Base-by-base conservation (phyloP, 768 basidiomycete genomes). In the Russula earlei region DNA sequence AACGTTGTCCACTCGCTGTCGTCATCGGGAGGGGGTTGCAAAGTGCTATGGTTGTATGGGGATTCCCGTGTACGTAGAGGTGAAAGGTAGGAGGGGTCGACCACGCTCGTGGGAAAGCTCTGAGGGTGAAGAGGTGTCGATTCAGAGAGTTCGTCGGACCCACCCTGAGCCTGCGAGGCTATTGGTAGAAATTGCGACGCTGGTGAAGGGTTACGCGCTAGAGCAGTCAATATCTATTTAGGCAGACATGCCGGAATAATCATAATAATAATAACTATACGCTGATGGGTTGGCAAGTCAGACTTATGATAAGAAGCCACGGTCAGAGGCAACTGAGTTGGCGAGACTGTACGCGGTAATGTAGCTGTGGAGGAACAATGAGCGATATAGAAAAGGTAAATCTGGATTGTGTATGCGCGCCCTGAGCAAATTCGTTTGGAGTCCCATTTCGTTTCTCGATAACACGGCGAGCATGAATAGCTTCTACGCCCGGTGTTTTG, bases 1-100 rank as follows among this genome's bases (percentile, higher is more conserved):
- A 60, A 29, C 3, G 59, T 60, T 12, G 59, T 58, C 59, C 59
- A 60, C 19, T 54, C 47, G 12, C 34, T 11, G 22, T 52, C 49
- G 3, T 58, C 41, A 27, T 58, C 56, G 2, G 22, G 19, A 33
- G 44, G 4, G 19, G 19, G 20, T n/a, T 31, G 38, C 19, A 60
- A 25, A 9, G 49, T 34, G 8, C 50, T 56, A 46, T 58, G 56
- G 22, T 47, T 20, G 31, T 60, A 60, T 1, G 56, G 56, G 11
- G 59, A 58, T 20, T 20, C 9, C n/a, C 40, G 24, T 43, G 15
- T n/a, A 12, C 8, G 14, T n/a, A 14, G 6, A 20, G 55, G 45
- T 2, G 41, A 22, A 37, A 22, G 46, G 9, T 4, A 4, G n/a
- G 50, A 52, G 10, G 49, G 10, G 29, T 33, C 45, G 34, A 49